phyloP scores from a whole-genome alignment of 345 rosid genomes.

The Zanthoxylum bungeanum region DNA sequence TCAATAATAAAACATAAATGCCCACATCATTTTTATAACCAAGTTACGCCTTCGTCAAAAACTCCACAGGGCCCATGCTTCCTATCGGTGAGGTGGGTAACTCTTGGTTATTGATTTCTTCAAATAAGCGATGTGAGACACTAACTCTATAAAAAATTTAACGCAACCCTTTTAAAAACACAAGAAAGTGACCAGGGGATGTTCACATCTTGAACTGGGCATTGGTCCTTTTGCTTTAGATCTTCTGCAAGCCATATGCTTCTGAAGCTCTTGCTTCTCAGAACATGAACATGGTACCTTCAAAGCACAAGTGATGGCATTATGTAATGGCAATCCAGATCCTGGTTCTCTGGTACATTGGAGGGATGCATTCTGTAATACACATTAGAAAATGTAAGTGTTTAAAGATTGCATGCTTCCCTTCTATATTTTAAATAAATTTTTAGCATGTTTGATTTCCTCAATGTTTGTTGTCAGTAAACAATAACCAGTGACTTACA shows the following conservation, averaged over 20 bases:
- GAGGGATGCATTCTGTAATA: slow-evolving; percentile 37
- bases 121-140: too few relatives aligned
- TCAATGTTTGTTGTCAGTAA: neutral
- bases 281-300: slow-evolving; percentile 33
- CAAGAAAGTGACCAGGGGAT: too few relatives aligned
- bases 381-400: slow-evolving; percentile 3
- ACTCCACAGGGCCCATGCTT: too few relatives aligned
- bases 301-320: slow-evolving; percentile 39
- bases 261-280: slow-evolving; percentile 31
- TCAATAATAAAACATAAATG: too few relatives aligned
- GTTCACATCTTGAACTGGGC: slow-evolving; percentile 36
- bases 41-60: too few relatives aligned
- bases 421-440: neutral
- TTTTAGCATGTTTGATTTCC: neutral
- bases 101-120: too few relatives aligned
- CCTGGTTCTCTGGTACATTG: slow-evolving; percentile 35
- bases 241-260: slow-evolving; percentile 25
- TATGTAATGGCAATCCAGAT: slow-evolving; percentile 21
- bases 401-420: neutral
- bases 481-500: neutral
- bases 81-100: too few relatives aligned
- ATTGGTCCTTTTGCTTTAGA: slow-evolving; percentile 33
- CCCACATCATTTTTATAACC: too few relatives aligned
- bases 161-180: too few relatives aligned
- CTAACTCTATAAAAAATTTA: too few relatives aligned